Conservation (phyloP, 2,329 filamentous ascomycete genomes). For the Teratosphaeriaceae sp. region DNA sequence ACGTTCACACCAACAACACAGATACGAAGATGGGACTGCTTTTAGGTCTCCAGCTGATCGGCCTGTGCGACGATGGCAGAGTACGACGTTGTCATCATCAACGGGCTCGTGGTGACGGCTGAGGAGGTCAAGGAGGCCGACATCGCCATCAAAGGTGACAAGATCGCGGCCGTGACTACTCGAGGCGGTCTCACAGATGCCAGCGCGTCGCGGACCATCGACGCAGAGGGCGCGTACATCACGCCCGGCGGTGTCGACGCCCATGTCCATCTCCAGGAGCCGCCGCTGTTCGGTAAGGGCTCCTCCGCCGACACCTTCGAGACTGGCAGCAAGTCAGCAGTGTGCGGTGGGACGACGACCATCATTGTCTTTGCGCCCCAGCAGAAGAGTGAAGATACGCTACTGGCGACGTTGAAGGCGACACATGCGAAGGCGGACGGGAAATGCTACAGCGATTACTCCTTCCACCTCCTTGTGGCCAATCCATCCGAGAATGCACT, state of each 20-base stretch:
- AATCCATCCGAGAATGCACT: conserved; percentile 31
- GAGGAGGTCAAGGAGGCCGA: conserved; percentile 33
- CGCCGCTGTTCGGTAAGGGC: conserved; percentile 39
- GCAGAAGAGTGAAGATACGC: conserved; percentile 37
- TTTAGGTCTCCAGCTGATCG: conserved; percentile 1
- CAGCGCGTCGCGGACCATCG: conserved; percentile 29
- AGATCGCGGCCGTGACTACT: conserved; percentile 30
- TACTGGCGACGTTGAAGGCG: conserved; percentile 37
- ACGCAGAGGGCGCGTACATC: conserved; percentile 42
- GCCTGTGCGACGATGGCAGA: not conserved
- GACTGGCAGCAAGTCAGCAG: conserved; percentile 37
- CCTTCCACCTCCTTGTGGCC: conserved; percentile 34
- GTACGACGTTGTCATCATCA: conserved; percentile 36
- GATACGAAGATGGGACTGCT: not conserved
- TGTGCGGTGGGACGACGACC: conserved; percentile 45
- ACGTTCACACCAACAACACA: not conserved
- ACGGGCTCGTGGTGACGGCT: conserved; percentile 38
- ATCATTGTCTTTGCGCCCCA: conserved; percentile 45
- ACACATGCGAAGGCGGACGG: conserved; percentile 38
- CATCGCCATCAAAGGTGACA: conserved; percentile 38
- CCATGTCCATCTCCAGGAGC: conserved; percentile 42
- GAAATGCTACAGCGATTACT: conserved; percentile 45
- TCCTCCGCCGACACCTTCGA: conserved; percentile 35
- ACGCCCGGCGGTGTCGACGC: conserved; percentile 34
- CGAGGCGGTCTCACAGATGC: conserved; percentile 27